A percentile compares a stretch with the other conserved stretches of the same genome.
Evolutionary conservation across 805 yeast genomes (phyloP).

Genomic region (Zygosaccharomyces kombuchaensis): DNA sequence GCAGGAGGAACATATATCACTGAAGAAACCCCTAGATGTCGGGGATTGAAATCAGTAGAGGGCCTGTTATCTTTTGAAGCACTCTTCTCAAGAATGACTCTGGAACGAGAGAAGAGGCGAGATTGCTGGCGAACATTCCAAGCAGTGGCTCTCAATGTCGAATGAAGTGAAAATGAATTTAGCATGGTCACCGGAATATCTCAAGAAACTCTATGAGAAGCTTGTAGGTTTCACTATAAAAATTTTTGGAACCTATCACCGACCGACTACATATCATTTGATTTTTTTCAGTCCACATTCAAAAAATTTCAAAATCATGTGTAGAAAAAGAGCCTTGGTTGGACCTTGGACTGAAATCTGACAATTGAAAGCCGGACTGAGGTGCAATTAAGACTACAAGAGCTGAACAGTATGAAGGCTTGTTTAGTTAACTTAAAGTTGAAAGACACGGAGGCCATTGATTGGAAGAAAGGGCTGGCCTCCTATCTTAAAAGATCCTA

Average conservation of each 20-base stretch:
- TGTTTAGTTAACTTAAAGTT: slow-evolving; percentile 22
- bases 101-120: slow-evolving; percentile 6
- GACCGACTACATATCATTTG: background rate
- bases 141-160: background rate
- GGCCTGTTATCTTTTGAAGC: slow-evolving; percentile 12
- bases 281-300: background rate
- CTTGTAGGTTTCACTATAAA: background rate
- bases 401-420: slow-evolving; percentile 22
- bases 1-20: slow-evolving; percentile 52
- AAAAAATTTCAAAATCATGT: background rate
- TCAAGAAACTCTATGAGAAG: background rate
- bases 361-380: background rate
- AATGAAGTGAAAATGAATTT: background rate
- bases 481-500: slow-evolving; percentile 30
- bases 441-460: slow-evolving; percentile 31
- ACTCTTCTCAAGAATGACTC: slow-evolving; percentile 6
- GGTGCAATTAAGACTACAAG: background rate
- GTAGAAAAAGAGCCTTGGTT: background rate
- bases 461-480: slow-evolving; percentile 31
- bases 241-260: background rate
- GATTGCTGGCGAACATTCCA: background rate
- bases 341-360: background rate
- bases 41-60: slow-evolving; percentile 34
- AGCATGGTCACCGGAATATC: background rate
- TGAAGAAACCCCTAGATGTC: slow-evolving; percentile 40